A percentile compares a stretch with the other conserved stretches of the same genome.
phyloP scores from a whole-genome alignment of 1,284 basidiomycete species.

The Cryptococcus sp. region DNA sequence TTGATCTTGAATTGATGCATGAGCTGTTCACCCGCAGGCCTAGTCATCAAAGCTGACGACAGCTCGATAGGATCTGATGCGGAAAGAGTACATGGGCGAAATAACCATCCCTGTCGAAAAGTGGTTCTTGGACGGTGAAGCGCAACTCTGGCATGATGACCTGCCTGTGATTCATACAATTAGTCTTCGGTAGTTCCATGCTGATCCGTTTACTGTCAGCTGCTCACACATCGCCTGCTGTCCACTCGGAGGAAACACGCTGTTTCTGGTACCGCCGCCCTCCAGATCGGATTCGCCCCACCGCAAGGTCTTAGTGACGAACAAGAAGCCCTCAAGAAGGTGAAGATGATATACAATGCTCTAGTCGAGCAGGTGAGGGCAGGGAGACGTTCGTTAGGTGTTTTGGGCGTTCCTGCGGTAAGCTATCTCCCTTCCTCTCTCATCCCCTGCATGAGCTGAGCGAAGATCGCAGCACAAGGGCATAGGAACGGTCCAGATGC shows the following conservation, averaged over 20 bases:
- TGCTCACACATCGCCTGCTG: slow-evolving; percentile 61
- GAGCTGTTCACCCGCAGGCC: not conserved
- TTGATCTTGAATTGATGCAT: not conserved
- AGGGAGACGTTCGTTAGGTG: slow-evolving; percentile 52
- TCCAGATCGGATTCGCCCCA: slow-evolving; percentile 75
- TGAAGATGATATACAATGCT: slow-evolving; percentile 61
- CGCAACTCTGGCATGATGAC: slow-evolving; percentile 40
- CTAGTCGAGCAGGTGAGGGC: slow-evolving; percentile 65
- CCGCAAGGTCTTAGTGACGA: slow-evolving; percentile 43
- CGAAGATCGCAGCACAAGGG: slow-evolving; percentile 68
- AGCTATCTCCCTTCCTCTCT: slow-evolving; percentile 44
- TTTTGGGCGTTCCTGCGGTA: slow-evolving; percentile 71
- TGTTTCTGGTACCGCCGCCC: slow-evolving; percentile 64
- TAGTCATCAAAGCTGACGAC: not conserved
- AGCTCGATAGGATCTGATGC: slow-evolving; percentile 58
- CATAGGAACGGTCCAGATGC: slow-evolving; percentile 70
- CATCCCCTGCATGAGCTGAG: slow-evolving; percentile 5
- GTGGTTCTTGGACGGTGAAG: slow-evolving; percentile 68
- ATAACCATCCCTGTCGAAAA: slow-evolving; percentile 71
- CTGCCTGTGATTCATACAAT: slow-evolving; percentile 36
- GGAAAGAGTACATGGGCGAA: slow-evolving; percentile 93
- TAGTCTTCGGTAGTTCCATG: not conserved
- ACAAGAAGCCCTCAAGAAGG: slow-evolving; percentile 32
- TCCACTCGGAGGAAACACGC: slow-evolving; percentile 59
- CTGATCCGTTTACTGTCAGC: slow-evolving; percentile 51